These are phyloP conservation scores for Melampsora americana DNA, from an alignment of 1,284 basidiomycete genomes.

Conservation along the genomic window DNA sequence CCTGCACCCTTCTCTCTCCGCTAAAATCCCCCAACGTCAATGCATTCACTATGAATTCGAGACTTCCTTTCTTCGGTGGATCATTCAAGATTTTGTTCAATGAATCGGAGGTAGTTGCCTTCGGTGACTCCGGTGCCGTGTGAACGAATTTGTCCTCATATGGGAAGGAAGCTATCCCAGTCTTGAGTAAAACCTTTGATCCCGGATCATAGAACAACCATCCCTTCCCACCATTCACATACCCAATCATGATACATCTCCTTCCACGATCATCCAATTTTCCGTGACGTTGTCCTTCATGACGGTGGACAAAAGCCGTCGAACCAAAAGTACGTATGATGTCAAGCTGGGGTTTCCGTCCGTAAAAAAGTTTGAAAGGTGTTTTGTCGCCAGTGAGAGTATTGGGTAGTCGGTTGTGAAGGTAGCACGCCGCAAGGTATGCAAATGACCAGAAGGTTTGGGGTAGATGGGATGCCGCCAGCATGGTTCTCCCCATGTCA, in stretches of 20 bases:
- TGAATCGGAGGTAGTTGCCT: too few relatives aligned
- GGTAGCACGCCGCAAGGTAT: slow-evolving; percentile 9
- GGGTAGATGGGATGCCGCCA: not conserved
- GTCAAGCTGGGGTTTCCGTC: slow-evolving; percentile 1
- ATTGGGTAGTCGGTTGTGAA: slow-evolving; percentile 6
- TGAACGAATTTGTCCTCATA: too few relatives aligned
- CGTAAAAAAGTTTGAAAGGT: slow-evolving; percentile 11
- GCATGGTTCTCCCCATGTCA: slow-evolving; percentile 2
- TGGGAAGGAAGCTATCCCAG: not conserved
- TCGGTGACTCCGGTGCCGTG: too few relatives aligned
- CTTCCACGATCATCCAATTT: slow-evolving; percentile 11
- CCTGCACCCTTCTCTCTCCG: not conserved
- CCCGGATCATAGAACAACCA: too few relatives aligned
- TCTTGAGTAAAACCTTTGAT: not conserved
- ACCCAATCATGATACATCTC: not conserved
- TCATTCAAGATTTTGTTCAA: too few relatives aligned
- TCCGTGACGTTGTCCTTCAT: not conserved
- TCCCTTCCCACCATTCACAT: not conserved
- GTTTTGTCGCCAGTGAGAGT: slow-evolving; percentile 13
- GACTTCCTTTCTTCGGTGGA: not conserved
- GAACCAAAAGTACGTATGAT: slow-evolving; percentile 7
- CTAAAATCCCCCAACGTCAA: slow-evolving; percentile 7
- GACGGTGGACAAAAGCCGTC: slow-evolving; percentile 11
- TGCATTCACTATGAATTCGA: not conserved
- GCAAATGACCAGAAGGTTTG: slow-evolving; percentile 20